phyloP scores from a whole-genome alignment of 306 rosid genomes.

The Malus domestica region ASM211411v1 NC_041799.1:2889501-2890000 shows the following conservation, averaged over 20 bases:
- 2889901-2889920: conserved; percentile 78
- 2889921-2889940: conserved; percentile 49
- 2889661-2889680: neutral
- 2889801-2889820: conserved; percentile 49
- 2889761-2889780: conserved; percentile 42
- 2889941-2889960: conserved; percentile 74
- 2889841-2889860: conserved; percentile 73
- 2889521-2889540: no score
- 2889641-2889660: neutral
- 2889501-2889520: no score
- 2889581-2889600: neutral
- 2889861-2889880: conserved; percentile 63
- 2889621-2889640: neutral
- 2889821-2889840: conserved; percentile 90
- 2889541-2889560: no score
- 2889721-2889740: neutral
- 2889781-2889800: conserved; percentile 50
- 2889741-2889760: neutral
- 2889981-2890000: conserved; percentile 7
- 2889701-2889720: neutral
- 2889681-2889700: neutral
- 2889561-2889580: neutral
- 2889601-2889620: neutral
- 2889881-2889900: conserved; percentile 69
- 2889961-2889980: conserved; percentile 75